A percentile compares a stretch with the other conserved stretches of the same genome.
These are phyloP conservation scores for Macrophomina tecta DNA, from an alignment of 2,329 filamentous ascomycete species.

Conservation along the genomic window DNA sequence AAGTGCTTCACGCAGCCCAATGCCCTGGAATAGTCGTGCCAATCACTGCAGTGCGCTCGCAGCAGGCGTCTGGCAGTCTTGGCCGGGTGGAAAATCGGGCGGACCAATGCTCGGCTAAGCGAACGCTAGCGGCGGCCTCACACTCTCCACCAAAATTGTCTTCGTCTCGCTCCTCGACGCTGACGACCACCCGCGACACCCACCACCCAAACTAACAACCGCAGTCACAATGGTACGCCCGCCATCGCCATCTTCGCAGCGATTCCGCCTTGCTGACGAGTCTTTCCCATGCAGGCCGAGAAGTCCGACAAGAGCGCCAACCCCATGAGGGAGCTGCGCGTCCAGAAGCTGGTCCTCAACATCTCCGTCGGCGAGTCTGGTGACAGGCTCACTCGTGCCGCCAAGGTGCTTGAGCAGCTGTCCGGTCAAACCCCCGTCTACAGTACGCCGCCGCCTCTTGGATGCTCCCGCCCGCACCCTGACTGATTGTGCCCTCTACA, in stretches of 20 bases:
- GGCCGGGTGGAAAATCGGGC: slow-evolving; percentile 18
- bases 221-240: slow-evolving; percentile 48
- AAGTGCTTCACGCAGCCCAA: too few species aligned
- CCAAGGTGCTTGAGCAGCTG: slow-evolving; percentile 99
- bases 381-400: slow-evolving; percentile 99
- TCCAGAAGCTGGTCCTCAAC: slow-evolving; percentile 99
- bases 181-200: slow-evolving; percentile 40
- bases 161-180: slow-evolving; percentile 26
- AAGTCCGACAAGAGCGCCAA: slow-evolving; percentile 80
- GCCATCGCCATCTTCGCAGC: neutral
- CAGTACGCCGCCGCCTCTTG: slow-evolving; percentile 66
- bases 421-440: slow-evolving; percentile 99
- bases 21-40: too few species aligned
- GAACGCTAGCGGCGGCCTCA: slow-evolving; percentile 27
- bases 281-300: slow-evolving; percentile 40
- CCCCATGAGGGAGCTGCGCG: slow-evolving; percentile 99
- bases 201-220: slow-evolving; percentile 40
- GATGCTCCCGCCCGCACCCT: neutral
- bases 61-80: slow-evolving; percentile 4
- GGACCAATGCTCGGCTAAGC: slow-evolving; percentile 28
- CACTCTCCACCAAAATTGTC: slow-evolving; percentile 30
- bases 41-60: neutral
- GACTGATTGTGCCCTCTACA: slow-evolving; percentile 46
- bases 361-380: slow-evolving; percentile 99
- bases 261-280: slow-evolving; percentile 34